These are phyloP conservation scores for Zymoseptoria tritici DNA, from an alignment of 2,329 filamentous ascomycete species.

Conservation along the genomic window DNA sequence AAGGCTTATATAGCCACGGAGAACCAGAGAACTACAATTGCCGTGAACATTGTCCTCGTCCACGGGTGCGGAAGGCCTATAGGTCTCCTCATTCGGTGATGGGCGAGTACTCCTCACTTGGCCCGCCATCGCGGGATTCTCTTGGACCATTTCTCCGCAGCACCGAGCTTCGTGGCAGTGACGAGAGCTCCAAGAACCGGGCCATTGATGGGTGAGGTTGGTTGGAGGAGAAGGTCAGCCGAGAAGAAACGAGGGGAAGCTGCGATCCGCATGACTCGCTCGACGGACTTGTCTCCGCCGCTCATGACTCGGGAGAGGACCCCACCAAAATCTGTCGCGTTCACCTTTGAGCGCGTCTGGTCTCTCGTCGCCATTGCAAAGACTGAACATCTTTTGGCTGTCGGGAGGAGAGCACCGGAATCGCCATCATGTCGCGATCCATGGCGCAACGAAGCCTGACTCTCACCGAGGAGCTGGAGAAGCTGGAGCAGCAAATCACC, in stretches of 20 bases:
- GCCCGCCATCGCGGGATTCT: background rate
- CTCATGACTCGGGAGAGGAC: background rate
- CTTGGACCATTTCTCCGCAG: background rate
- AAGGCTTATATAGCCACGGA: background rate
- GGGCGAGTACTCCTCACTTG: background rate
- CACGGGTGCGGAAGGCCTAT: background rate
- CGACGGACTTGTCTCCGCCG: background rate
- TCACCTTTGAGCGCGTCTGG: background rate
- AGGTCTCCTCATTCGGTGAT: background rate
- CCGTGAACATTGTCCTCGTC: background rate
- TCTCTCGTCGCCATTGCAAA: background rate
- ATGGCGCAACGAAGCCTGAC: conserved; percentile 56
- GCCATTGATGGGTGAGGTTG: background rate
- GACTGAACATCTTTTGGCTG: background rate
- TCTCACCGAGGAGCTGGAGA: conserved; percentile 90
- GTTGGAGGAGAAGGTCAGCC: background rate
- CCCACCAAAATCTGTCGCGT: background rate
- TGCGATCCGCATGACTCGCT: background rate
- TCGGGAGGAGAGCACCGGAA: background rate
- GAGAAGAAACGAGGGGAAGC: background rate
- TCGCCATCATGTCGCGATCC: conserved; percentile 8
- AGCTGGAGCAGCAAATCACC: conserved; percentile 92
- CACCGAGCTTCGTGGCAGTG: background rate
- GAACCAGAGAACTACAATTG: background rate
- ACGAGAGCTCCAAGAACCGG: background rate